A percentile compares a stretch with the other conserved stretches of the same genome.
These are phyloP conservation scores for Blastocystis sp. DNA, from an alignment of 352 stramenopile species.

Conservation along the genomic window DNA sequence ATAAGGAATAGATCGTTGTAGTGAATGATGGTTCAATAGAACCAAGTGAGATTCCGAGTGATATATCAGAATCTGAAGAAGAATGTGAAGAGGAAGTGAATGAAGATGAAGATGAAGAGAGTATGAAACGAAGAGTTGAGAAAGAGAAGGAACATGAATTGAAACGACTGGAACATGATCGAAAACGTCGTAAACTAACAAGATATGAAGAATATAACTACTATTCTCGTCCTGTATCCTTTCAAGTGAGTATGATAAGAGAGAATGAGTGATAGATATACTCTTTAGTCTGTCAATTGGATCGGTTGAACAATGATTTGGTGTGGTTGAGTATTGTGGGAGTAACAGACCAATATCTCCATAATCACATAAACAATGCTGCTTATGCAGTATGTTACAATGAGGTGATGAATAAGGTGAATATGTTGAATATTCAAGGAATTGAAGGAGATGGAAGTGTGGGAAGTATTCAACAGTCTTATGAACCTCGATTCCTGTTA, in stretches of 20 bases:
- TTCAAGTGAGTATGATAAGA: background rate
- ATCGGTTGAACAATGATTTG: conserved; percentile 13
- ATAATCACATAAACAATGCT: conserved; percentile 4
- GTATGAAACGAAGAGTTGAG: background rate
- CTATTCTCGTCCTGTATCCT: conserved; percentile 14
- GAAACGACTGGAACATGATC: background rate
- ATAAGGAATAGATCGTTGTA: background rate
- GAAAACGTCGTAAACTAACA: background rate
- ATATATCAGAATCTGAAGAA: conserved; percentile 13
- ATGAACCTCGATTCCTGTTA: conserved; percentile 32
- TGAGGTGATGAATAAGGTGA: background rate
- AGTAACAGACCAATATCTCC: conserved; percentile 38
- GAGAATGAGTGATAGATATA: background rate
- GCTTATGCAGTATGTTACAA: conserved; percentile 34
- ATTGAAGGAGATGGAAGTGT: background rate
- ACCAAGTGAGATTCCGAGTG: background rate
- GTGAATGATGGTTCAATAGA: conserved; percentile 34
- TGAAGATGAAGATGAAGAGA: background rate
- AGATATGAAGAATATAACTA: conserved; percentile 42
- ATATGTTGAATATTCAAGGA: conserved; percentile 11
- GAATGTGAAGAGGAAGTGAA: background rate
- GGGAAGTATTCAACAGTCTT: conserved; percentile 31
- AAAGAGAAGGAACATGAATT: background rate
- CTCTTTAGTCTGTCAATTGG: background rate
- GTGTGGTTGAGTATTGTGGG: conserved; percentile 21